phyloP scores from a whole-genome alignment of 257 asterid genomes.

The Solanum lignicaule region DNA sequence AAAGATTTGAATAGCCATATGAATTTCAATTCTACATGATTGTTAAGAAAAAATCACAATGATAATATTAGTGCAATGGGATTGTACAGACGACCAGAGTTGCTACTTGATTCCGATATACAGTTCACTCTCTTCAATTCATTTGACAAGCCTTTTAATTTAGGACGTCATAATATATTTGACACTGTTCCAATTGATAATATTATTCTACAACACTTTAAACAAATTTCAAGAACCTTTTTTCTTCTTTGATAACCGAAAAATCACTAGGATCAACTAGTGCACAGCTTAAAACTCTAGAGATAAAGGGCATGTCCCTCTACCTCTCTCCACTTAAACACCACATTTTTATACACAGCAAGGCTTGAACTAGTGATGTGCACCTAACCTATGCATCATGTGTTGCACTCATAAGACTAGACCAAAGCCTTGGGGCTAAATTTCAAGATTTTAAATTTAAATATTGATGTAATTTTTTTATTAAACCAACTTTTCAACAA shows the following conservation, averaged over 20 bases:
- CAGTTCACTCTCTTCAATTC: background rate
- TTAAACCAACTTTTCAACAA: too few species aligned
- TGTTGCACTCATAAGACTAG: background rate
- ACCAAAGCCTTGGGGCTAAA: too few species aligned
- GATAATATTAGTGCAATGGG: background rate
- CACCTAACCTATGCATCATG: background rate
- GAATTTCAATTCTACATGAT: background rate
- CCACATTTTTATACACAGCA: background rate
- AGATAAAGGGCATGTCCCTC: background rate
- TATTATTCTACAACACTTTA: background rate
- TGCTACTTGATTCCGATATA: background rate
- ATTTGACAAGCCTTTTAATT: background rate
- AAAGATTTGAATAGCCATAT: background rate
- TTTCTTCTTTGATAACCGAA: background rate
- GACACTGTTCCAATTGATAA: background rate
- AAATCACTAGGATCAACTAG: background rate
- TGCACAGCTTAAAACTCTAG: background rate
- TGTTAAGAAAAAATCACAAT: background rate
- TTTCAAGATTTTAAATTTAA: too few species aligned
- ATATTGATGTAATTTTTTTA: too few species aligned
- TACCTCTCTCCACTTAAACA: background rate
- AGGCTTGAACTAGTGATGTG: background rate
- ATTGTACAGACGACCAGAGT: background rate
- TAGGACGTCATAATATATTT: background rate
- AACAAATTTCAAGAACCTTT: background rate